These are phyloP conservation scores for Puccinia hordei DNA, from an alignment of 1,284 basidiomycete genomes.

Conservation along the genomic window DNA sequence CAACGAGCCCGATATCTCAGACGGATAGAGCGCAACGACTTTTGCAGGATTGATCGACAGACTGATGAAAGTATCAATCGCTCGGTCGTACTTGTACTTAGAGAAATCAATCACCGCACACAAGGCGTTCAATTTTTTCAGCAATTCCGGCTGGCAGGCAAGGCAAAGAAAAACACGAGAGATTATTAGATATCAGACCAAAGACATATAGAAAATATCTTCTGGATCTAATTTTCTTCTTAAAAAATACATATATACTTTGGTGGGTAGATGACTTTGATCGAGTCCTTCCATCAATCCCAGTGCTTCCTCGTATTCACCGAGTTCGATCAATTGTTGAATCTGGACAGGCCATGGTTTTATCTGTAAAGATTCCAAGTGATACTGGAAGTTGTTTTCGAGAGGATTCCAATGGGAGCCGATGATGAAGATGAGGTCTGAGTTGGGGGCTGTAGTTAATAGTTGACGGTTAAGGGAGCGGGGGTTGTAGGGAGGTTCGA, in stretches of 20 bases:
- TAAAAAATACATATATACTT: conserved; percentile 62
- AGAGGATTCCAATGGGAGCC: conserved; percentile 72
- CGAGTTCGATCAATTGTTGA: conserved; percentile 75
- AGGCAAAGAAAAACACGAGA: background rate
- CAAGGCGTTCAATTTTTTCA: conserved; percentile 62
- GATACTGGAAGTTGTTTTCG: conserved; percentile 69
- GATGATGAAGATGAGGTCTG: conserved; percentile 67
- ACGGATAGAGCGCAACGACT: conserved; percentile 85
- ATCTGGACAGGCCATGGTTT: conserved; percentile 77
- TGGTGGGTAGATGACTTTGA: conserved; percentile 68
- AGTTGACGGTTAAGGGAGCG: background rate
- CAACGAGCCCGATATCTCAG: conserved; percentile 76
- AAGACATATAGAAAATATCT: too few relatives aligned
- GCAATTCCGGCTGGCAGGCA: conserved; percentile 53
- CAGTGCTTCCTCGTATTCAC: conserved; percentile 77
- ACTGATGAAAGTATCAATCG: conserved; percentile 82
- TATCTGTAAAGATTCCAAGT: conserved; percentile 75
- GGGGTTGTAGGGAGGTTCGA: conserved; percentile 53
- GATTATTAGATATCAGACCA: background rate
- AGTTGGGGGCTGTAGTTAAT: conserved; percentile 60
- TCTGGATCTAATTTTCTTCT: too few relatives aligned
- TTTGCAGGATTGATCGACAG: conserved; percentile 90
- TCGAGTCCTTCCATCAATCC: conserved; percentile 75
- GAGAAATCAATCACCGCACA: conserved; percentile 75
- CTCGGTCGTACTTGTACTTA: conserved; percentile 69